A percentile compares a stretch with the other conserved stretches of the same genome.
Evolutionary conservation across 768 basidiomycete species (phyloP).

Genomic region (Collybiopsis luxurians): DNA sequence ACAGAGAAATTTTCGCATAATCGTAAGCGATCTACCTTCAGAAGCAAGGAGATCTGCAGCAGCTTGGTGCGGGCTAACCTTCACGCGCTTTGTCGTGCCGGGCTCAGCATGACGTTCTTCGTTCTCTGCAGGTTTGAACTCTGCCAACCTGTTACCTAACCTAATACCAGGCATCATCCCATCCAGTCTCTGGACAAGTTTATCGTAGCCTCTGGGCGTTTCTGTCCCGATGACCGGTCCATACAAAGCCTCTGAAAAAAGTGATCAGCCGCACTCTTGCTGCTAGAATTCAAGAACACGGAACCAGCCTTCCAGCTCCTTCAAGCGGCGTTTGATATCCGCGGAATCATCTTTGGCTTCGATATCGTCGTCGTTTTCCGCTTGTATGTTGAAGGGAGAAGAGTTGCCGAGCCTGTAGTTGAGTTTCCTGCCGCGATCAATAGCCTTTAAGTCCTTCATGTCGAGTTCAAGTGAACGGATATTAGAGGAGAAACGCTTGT

Average conservation of each 20-base stretch:
- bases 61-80: constrained; percentile 33
- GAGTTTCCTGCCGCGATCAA: constrained; percentile 2
- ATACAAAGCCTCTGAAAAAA: constrained; percentile 36
- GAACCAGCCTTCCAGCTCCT: constrained; percentile 2
- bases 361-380: neutral
- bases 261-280: constrained; percentile 2
- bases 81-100: neutral
- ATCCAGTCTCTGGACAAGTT: constrained; percentile 38
- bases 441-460: neutral
- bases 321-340: neutral
- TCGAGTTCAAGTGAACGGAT: neutral
- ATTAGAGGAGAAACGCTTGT: neutral
- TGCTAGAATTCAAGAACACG: neutral
- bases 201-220: constrained; percentile 33
- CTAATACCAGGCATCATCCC: constrained; percentile 45
- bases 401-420: neutral
- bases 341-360: neutral
- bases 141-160: constrained; percentile 38
- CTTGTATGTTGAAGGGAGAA: neutral
- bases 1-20: too few species aligned
- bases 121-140: constrained; percentile 10
- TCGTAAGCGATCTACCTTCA: constrained; percentile 24
- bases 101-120: neutral
- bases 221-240: constrained; percentile 40
- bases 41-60: constrained; percentile 32